Evolutionary conservation across 2,329 filamentous ascomycete species (phyloP).

Genomic region (Hawksworthiomyces lignivorus): DNA sequence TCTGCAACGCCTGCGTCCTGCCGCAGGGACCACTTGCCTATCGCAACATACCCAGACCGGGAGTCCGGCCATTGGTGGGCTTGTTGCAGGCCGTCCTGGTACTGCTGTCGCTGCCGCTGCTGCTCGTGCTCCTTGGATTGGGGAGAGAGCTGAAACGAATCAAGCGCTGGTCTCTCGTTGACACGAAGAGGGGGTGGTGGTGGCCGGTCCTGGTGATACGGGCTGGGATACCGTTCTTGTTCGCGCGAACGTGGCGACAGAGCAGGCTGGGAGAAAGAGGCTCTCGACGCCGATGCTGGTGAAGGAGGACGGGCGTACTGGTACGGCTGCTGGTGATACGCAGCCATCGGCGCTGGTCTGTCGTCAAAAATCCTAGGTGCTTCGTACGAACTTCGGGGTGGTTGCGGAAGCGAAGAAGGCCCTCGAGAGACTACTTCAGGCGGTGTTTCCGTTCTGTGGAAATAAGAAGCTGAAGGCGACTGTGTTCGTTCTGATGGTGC

Average conservation of each 20-base stretch:
- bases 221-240: neutral
- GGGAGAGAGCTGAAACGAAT: neutral
- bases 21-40: conserved; percentile 7
- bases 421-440: conserved; percentile 7
- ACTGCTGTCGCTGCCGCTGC: conserved; percentile 1
- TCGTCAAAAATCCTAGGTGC: conserved; percentile 19
- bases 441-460: conserved; percentile 17
- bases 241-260: neutral
- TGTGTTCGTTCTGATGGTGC: conserved; percentile 28
- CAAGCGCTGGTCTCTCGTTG: neutral
- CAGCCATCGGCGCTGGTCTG: neutral
- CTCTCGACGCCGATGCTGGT: neutral
- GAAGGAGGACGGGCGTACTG: conserved; percentile 1
- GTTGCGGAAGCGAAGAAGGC: conserved; percentile 8
- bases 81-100: neutral
- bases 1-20: neutral
- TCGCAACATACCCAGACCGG: conserved; percentile 7
- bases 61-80: conserved; percentile 6
- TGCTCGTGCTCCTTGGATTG: conserved; percentile 3
- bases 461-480: conserved; percentile 38
- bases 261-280: neutral
- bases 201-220: no score
- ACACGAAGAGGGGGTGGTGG: conserved; percentile 3
- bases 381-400: neutral
- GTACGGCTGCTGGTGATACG: conserved; percentile 10